phyloP scores from a whole-genome alignment of 169 alveolate species.

The Eimeria mitis region DNA sequence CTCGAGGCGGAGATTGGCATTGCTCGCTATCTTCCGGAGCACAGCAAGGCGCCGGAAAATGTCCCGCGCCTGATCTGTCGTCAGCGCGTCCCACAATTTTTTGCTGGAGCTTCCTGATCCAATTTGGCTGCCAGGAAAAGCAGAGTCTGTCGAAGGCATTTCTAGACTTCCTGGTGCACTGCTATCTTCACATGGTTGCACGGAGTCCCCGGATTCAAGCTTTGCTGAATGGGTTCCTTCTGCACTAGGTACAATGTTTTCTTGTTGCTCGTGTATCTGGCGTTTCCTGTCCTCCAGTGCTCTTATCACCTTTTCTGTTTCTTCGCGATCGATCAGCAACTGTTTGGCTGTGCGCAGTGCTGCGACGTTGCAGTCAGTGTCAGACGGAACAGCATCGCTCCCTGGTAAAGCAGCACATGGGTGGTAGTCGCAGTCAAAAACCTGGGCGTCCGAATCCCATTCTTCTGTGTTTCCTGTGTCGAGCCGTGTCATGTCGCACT shows the following conservation, averaged over 20 bases:
- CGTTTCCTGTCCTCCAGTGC: constrained; percentile 43
- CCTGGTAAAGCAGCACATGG: constrained; percentile 5
- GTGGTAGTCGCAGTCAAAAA: constrained; percentile 50
- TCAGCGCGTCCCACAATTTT: constrained; percentile 36
- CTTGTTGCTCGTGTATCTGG: constrained; percentile 44
- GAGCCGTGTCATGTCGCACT: constrained; percentile 77
- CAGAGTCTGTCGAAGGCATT: neutral
- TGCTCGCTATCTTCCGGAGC: constrained; percentile 52
- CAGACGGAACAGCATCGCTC: neutral
- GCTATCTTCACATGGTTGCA: neutral
- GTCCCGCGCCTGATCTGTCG: constrained; percentile 59
- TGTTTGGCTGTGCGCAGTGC: constrained; percentile 70
- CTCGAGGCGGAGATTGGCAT: constrained; percentile 12
- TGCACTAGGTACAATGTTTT: neutral
- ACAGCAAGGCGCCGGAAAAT: constrained; percentile 38
- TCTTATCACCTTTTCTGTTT: constrained; percentile 39
- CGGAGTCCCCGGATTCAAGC: neutral
- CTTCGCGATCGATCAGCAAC: constrained; percentile 62
- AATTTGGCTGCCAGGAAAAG: neutral
- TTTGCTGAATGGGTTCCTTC: neutral
- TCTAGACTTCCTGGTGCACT: neutral
- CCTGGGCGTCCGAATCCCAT: constrained; percentile 31
- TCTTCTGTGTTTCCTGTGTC: constrained; percentile 35
- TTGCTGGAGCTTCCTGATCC: neutral
- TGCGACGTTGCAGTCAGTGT: constrained; percentile 29